These are phyloP conservation scores for Sporisorium reilianum DNA, from an alignment of 1,284 basidiomycete genomes.

Conservation along the genomic window DNA sequence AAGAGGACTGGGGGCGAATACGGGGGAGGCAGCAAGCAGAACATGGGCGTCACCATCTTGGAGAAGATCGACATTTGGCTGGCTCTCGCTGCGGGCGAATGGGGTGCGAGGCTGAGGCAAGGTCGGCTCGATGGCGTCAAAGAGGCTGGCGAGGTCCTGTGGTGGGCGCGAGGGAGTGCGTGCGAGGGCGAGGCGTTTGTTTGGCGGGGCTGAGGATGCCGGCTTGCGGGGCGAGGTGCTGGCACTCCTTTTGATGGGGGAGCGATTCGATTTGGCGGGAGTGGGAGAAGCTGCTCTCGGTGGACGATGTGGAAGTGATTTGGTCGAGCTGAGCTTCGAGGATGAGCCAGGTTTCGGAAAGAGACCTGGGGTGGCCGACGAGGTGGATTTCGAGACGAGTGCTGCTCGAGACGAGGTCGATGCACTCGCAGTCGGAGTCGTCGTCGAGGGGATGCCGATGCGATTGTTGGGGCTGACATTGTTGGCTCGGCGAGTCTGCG, in stretches of 20 bases:
- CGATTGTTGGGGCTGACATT: conserved; percentile 10
- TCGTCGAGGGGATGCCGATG: conserved; percentile 1
- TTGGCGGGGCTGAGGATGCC: conserved; percentile 19
- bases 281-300: conserved; percentile 33
- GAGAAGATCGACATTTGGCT: conserved; percentile 21
- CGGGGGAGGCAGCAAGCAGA: background rate
- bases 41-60: conserved; percentile 5
- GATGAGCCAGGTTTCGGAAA: conserved; percentile 20
- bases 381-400: conserved; percentile 9
- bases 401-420: conserved; percentile 9
- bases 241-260: conserved; percentile 28
- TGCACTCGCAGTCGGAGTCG: conserved; percentile 1
- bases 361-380: conserved; percentile 10
- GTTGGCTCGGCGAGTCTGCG: background rate
- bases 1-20: conserved; percentile 25
- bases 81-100: conserved; percentile 43
- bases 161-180: conserved; percentile 42
- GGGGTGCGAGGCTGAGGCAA: conserved; percentile 25
- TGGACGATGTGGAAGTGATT: conserved; percentile 32
- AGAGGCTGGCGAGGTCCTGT: conserved; percentile 41
- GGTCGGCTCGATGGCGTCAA: conserved; percentile 40
- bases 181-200: conserved; percentile 29
- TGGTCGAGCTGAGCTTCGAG: conserved; percentile 12
- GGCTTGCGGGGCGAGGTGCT: conserved; percentile 39
- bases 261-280: conserved; percentile 12